phyloP scores from a whole-genome alignment of 768 basidiomycete species.

The Holtermanniella nyarrowii region DNA sequence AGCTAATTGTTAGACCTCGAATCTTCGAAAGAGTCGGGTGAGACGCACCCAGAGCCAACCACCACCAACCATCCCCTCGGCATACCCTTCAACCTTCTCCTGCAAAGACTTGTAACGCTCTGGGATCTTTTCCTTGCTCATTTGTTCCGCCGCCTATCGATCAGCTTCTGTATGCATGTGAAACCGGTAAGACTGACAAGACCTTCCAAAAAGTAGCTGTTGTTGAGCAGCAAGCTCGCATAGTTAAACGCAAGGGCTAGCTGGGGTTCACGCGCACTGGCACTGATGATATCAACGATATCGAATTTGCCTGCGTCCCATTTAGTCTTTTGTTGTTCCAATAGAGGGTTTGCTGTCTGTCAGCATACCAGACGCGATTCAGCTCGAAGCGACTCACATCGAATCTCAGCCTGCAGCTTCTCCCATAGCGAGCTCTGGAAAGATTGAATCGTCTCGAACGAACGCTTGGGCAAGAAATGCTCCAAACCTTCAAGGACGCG shows the following conservation, averaged over 20 bases:
- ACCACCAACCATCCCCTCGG: conserved; percentile 36
- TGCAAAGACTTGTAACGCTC: conserved; percentile 14
- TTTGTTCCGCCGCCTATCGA: too few relatives aligned
- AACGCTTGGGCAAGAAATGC: conserved; percentile 23
- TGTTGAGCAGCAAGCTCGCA: conserved; percentile 84
- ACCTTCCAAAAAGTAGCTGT: conserved; percentile 80
- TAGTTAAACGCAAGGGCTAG: conserved; percentile 74
- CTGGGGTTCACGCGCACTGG: conserved; percentile 52
- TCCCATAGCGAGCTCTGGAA: conserved; percentile 37
- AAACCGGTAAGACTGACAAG: conserved; percentile 51
- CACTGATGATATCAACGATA: conserved; percentile 46
- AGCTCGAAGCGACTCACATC: conserved; percentile 21
- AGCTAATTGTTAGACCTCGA: too few relatives aligned
- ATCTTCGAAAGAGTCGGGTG: too few relatives aligned
- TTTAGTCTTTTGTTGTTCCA: conserved; percentile 24
- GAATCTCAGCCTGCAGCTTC: conserved; percentile 32
- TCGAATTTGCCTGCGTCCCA: conserved; percentile 30
- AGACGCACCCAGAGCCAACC: conserved; percentile 40
- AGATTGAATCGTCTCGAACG: conserved; percentile 26
- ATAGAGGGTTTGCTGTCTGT: conserved; percentile 24
- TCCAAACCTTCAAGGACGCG: conserved; percentile 19
- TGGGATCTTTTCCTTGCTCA: conserved; percentile 21
- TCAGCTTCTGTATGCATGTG: background rate
- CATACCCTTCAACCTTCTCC: conserved; percentile 31
- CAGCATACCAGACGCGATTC: background rate